Evolutionary conservation across 2,329 filamentous ascomycete species (phyloP).

Genomic region (Blastomyces silverae): DNA sequence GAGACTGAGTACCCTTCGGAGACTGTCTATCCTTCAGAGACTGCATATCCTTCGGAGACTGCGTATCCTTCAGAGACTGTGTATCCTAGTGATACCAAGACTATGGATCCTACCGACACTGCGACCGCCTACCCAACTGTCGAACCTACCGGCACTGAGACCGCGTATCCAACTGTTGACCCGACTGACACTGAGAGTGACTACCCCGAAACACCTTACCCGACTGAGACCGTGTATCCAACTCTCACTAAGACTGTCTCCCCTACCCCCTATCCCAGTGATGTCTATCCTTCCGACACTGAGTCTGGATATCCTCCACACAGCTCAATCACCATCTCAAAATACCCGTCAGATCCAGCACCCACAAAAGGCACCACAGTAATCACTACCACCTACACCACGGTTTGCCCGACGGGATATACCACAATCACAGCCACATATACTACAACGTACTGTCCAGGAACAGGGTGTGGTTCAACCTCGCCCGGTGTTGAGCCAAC

Average conservation of each 20-base stretch:
- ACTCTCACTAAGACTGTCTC: slow-evolving; percentile 3
- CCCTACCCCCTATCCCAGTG: too few species aligned
- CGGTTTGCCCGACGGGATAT: slow-evolving; percentile 41
- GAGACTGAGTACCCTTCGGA: too few species aligned
- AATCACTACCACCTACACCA: slow-evolving; percentile 37
- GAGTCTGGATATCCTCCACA: not conserved
- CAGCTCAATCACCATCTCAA: not conserved
- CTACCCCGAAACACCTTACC: not conserved
- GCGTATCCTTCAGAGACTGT: not conserved
- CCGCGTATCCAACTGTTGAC: not conserved
- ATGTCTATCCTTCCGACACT: not conserved
- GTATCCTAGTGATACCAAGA: not conserved
- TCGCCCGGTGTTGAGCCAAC: slow-evolving; percentile 37
- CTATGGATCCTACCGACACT: not conserved
- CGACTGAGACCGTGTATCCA: not conserved
- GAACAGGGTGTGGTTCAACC: slow-evolving; percentile 26
- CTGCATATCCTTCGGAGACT: not conserved
- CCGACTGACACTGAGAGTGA: not conserved
- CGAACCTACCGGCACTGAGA: not conserved
- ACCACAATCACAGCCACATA: slow-evolving; percentile 37
- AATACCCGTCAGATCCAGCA: slow-evolving; percentile 15
- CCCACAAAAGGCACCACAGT: slow-evolving; percentile 32
- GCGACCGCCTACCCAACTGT: not conserved
- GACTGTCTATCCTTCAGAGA: too few species aligned
- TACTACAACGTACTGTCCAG: slow-evolving; percentile 36